Evolutionary conservation across 2,329 filamentous ascomycete species (phyloP).

Genomic region (Stagonosporopsis tanaceti): DNA sequence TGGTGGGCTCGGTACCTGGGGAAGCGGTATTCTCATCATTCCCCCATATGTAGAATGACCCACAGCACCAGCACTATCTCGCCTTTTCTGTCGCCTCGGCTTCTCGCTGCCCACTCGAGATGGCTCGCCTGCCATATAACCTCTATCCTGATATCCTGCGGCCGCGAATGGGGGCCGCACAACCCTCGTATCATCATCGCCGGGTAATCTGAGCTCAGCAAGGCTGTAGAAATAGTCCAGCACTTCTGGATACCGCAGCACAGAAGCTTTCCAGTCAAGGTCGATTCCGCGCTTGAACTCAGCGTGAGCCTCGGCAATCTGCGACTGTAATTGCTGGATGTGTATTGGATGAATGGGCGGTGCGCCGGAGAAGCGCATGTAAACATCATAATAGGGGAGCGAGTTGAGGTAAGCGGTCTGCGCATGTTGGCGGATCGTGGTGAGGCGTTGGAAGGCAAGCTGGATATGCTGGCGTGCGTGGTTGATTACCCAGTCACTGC

Average conservation of each 20-base stretch:
- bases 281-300: constrained; percentile 77
- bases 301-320: constrained; percentile 70
- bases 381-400: constrained; percentile 57
- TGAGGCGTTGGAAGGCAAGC: constrained; percentile 53
- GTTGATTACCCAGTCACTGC: constrained; percentile 57
- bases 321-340: constrained; percentile 52
- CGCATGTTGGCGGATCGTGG: constrained; percentile 50
- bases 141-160: constrained; percentile 49
- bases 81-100: constrained; percentile 47
- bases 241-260: constrained; percentile 79
- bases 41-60: constrained; percentile 30
- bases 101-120: constrained; percentile 38
- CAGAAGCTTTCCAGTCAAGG: constrained; percentile 78
- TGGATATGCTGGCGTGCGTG: constrained; percentile 57
- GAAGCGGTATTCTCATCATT: constrained; percentile 40
- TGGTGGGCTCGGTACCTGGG: constrained; percentile 46
- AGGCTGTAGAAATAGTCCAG: constrained; percentile 80
- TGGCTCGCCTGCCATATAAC: constrained; percentile 35
- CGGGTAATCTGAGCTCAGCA: constrained; percentile 71
- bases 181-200: constrained; percentile 57
- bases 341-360: constrained; percentile 54
- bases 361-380: constrained; percentile 55
- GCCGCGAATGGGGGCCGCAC: constrained; percentile 50
- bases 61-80: constrained; percentile 38
- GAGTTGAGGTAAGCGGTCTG: constrained; percentile 55